Conservation (phyloP, 345 rosid genomes). For the Hypericum androsaemum region DNA sequence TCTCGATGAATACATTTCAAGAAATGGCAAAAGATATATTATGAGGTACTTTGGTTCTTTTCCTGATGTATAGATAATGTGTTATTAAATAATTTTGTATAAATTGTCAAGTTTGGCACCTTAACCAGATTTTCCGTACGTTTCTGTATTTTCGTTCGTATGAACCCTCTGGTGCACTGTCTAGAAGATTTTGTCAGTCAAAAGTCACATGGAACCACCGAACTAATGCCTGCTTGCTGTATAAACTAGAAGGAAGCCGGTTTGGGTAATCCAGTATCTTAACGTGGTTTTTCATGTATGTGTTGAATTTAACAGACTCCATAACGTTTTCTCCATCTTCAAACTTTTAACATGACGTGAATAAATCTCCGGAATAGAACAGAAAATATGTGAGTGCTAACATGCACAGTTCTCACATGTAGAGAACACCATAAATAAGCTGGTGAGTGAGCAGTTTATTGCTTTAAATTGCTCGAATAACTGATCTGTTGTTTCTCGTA, state of each 20-base stretch:
- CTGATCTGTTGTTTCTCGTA: too few relatives aligned
- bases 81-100: neutral
- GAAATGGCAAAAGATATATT: too few relatives aligned
- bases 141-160: conserved; percentile 74
- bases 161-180: conserved; percentile 78
- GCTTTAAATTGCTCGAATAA: too few relatives aligned
- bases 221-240: neutral
- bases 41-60: too few relatives aligned
- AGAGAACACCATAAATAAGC: too few relatives aligned
- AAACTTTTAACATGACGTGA: conserved; percentile 15
- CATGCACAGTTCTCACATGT: too few relatives aligned
- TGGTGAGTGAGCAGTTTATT: too few relatives aligned
- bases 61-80: too few relatives aligned
- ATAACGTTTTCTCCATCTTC: conserved; percentile 25
- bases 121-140: conserved; percentile 60
- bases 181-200: conserved; percentile 13
- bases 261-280: conserved; percentile 38
- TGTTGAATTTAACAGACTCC: conserved; percentile 76
- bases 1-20: too few relatives aligned
- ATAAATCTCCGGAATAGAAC: too few relatives aligned
- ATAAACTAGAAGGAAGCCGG: neutral
- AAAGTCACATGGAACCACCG: neutral
- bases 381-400: neutral
- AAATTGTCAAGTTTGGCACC: conserved; percentile 30
- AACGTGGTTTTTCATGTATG: conserved; percentile 64